Evolutionary conservation across 352 stramenopile genomes (phyloP).

Genomic region (Globisporangium nagaii): DNA sequence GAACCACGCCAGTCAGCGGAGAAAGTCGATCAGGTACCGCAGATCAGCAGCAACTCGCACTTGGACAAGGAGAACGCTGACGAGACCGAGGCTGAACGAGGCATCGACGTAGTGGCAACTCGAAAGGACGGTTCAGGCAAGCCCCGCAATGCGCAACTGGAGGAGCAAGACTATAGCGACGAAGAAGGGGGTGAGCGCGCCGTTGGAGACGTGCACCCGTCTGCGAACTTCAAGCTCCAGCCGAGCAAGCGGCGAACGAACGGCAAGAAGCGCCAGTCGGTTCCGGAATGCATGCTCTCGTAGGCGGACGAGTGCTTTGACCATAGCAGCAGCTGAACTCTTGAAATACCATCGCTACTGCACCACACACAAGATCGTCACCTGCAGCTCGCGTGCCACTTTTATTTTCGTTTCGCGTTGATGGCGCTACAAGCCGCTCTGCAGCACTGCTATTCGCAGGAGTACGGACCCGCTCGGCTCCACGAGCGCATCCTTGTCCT

Average conservation of each 20-base stretch:
- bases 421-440: constrained; percentile 16
- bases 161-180: constrained; percentile 6
- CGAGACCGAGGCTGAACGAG: background rate
- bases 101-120: background rate
- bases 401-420: too few relatives aligned
- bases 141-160: too few relatives aligned
- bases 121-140: too few relatives aligned
- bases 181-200: background rate
- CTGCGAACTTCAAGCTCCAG: constrained; percentile 10
- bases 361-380: too few relatives aligned
- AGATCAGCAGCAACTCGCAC: background rate
- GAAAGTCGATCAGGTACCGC: background rate
- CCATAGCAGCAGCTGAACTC: too few relatives aligned
- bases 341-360: too few relatives aligned
- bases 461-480: constrained; percentile 21
- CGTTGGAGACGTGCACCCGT: background rate
- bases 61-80: background rate
- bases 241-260: constrained; percentile 65
- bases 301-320: too few relatives aligned
- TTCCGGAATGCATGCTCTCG: constrained; percentile 30
- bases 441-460: constrained; percentile 27
- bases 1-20: background rate
- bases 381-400: too few relatives aligned
- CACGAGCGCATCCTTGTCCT: background rate
- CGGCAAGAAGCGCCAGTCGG: constrained; percentile 47